Percentiles rank a stretch among this genome's conserved stretches.
These are phyloP conservation scores for Candida neerlandica DNA, from an alignment of 1,139 yeast species.

Conservation along the genomic window DNA sequence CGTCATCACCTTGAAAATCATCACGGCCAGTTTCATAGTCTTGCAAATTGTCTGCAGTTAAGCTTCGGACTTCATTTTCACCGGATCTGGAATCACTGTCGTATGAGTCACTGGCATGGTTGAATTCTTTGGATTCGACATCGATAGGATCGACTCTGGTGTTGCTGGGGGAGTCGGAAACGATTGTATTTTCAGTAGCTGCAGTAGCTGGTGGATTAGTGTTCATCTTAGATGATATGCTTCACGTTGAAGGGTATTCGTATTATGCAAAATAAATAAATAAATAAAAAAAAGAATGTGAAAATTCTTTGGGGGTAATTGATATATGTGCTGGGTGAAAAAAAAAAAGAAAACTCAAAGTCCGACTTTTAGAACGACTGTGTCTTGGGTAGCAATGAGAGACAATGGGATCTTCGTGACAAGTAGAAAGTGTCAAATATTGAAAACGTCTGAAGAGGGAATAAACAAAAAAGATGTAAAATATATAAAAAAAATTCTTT, in stretches of 20 bases:
- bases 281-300: not conserved
- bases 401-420: no score
- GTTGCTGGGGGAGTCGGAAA: not conserved
- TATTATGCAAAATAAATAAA: not conserved
- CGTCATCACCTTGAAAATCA: slow-evolving; percentile 21
- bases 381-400: no score
- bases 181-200: not conserved
- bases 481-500: no score
- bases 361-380: no score
- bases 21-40: not conserved
- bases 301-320: no score
- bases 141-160: not conserved
- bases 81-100: not conserved
- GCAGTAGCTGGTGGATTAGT: not conserved
- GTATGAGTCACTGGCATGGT: not conserved
- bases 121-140: not conserved
- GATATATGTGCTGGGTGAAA: no score
- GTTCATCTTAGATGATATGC: not conserved
- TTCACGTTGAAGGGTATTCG: not conserved
- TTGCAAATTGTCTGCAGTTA: not conserved
- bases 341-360: no score
- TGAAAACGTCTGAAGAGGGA: no score
- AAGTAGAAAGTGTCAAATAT: no score
- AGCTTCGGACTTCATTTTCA: not conserved
- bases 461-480: no score